Base-by-base conservation (phyloP, 129 eudicot genomes). In the Erigeron canadensis region DNA sequence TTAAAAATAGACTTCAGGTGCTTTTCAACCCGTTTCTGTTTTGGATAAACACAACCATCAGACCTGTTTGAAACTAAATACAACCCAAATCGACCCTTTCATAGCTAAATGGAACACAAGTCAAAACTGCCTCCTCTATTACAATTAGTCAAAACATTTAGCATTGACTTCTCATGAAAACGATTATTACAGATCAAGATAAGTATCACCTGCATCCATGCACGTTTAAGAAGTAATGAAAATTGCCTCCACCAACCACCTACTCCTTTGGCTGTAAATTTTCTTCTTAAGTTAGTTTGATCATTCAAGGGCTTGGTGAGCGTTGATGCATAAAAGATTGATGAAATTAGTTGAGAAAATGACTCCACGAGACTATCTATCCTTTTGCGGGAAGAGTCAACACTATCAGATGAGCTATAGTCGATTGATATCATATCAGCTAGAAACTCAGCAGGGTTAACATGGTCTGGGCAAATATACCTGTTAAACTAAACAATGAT, bases 371-470 rank as follows among this genome's bases (percentile, higher is more conserved):
- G 88, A 50, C 94, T 94, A 86, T 86, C 86, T 15, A 95, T 95
- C 81, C 94, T 86, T 81, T 95, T 88, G 54, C 79, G 89, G 53
- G 97, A 95, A 68, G 89, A 68, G 74, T 69, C 55, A 47, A 86
- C 96, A 78, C 97, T 95, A 28, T 95, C 96, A 54, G 89, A 68
- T 75, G 99, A 95, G 71, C 90, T 87, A 75, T 95, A 95, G 81
- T 95, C 99, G 21, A 95, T 78, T 5, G 99, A 95, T 77, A 95
- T 95, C 65, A 95, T 89, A 85, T 95, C 99, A 64, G 99, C 99
- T 71, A 95, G 76, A 80, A 95, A 90, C 71, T 95, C 99, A 40
- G 97, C 97, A 50, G 99, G 99, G 78, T 90, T 95, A 22, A 82
- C 97, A 88, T 95, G 99, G 71, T 88, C 94, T 17, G 90, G 96